Conservation (phyloP, 192 early-diverging fungal genomes). For the Backusella sp. region DNA sequence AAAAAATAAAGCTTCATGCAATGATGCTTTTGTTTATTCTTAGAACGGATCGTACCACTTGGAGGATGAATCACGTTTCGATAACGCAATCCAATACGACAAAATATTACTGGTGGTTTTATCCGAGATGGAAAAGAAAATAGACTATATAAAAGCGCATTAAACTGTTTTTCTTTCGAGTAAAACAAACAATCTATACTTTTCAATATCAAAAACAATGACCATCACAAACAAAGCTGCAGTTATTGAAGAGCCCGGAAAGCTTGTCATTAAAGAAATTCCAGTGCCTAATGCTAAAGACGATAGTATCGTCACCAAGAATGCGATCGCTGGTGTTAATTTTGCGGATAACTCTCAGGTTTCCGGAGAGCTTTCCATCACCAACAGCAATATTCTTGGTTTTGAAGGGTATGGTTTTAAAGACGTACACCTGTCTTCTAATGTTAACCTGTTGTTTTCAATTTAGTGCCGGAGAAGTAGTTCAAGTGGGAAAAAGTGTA, state of each 20-base stretch:
- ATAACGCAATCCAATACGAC: too few species aligned
- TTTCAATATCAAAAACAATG: neutral
- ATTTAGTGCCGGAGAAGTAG: slow-evolving; percentile 65
- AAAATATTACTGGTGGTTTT: too few species aligned
- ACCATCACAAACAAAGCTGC: slow-evolving; percentile 5
- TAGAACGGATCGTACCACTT: too few species aligned
- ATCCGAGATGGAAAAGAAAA: too few species aligned
- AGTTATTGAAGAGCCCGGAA: slow-evolving; percentile 52
- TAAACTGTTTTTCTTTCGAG: too few species aligned
- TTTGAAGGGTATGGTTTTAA: slow-evolving; percentile 58
- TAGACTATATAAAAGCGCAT: too few species aligned
- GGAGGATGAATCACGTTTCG: too few species aligned
- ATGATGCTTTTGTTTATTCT: too few species aligned
- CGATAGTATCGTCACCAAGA: slow-evolving; percentile 67
- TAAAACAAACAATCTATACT: too few species aligned
- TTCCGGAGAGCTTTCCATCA: slow-evolving; percentile 66
- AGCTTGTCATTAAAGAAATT: slow-evolving; percentile 47
- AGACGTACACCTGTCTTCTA: neutral
- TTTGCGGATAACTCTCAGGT: slow-evolving; percentile 91
- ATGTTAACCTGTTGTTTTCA: neutral
- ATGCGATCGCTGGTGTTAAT: slow-evolving; percentile 65
- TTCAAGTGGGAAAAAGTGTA: slow-evolving; percentile 67
- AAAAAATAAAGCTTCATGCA: too few species aligned
- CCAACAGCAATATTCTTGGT: slow-evolving; percentile 69
- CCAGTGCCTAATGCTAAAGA: slow-evolving; percentile 50